Evolutionary conservation across 768 basidiomycete species (phyloP), one percentile per base, ranked within the genome.

Genomic region (Lactifluus hygrophoroides): DNA sequence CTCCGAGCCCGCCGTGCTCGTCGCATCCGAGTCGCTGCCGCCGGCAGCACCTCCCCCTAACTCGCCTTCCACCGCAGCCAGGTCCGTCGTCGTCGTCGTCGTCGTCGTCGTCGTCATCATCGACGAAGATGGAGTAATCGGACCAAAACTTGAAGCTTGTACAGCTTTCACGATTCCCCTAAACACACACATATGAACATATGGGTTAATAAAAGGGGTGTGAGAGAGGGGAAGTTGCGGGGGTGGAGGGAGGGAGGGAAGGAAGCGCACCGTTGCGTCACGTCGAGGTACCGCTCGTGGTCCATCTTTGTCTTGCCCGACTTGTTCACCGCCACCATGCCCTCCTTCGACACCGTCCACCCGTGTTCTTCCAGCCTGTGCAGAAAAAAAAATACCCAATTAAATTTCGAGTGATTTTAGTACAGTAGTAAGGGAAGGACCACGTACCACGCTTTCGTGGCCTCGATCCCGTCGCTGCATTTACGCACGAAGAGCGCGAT

Each of bases 401-500:
- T 1, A 32, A 19, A 17, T 14, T 38, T 38, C 5, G 17, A 42
- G 40, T 6, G 27, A 16, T 11, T 14, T 8, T 32, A 32, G 5
- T 32, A 32, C 32, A 32, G 32, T 32, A 32, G 19, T 2, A 10
- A 7, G n/a, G 10, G n/a, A 19, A 5, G n/a, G 27, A 5, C 7
- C 7, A 35, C 58, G 42, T 17, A 60, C 59, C 25, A 56, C 3
- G 42, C 48, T 27, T 56, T 56, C 34, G 47, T 46, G 23, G 59
- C 38, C 13, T 57, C 48, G 13, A 57, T 16, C 5, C 8, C 16
- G 11, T 42, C 47, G 27, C 42, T 49, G 21, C 25, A 48, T 49
- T 60, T 60, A n/a, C 42, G 47, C 9, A 27, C 40, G 8, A 60
- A 3, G 17, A 51, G 13, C 2, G 17, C 10, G 40, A 45, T 16